Percentiles rank a stretch among this genome's conserved stretches.
Evolutionary conservation across 148 eudicot genomes (phyloP).

Genomic region (Nyssa sinensis): DNA sequence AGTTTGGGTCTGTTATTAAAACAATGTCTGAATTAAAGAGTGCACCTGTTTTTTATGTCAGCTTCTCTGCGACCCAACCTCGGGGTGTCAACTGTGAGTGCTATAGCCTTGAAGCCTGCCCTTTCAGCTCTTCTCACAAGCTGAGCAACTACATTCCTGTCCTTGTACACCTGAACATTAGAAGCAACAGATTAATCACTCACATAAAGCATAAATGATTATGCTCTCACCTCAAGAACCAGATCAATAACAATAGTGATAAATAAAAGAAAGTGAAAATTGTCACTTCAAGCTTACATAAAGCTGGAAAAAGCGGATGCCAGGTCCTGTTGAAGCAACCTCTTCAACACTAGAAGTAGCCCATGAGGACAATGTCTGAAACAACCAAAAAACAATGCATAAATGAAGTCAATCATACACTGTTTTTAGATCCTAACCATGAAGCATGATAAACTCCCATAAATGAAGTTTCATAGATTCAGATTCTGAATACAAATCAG

Average conservation of each 20-base stretch:
- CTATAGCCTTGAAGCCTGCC: slow-evolving; percentile 98
- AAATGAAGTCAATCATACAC: background rate
- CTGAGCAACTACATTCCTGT: slow-evolving; percentile 94
- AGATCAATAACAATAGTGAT: background rate
- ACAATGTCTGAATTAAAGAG: slow-evolving; percentile 6
- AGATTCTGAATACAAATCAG: background rate
- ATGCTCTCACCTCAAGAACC: background rate
- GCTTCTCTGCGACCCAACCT: slow-evolving; percentile 95
- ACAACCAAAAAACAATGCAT: slow-evolving; percentile 6
- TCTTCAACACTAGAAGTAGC: slow-evolving; percentile 98
- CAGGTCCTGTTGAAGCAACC: slow-evolving; percentile 99
- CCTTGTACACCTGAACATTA: slow-evolving; percentile 78
- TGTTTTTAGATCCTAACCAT: background rate
- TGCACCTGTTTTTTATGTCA: slow-evolving; percentile 91
- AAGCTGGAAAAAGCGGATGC: slow-evolving; percentile 98
- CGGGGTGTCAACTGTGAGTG: slow-evolving; percentile 97
- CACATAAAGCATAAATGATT: background rate
- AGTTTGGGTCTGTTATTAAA: background rate
- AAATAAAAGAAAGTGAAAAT: background rate
- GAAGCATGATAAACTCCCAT: background rate
- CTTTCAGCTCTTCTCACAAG: slow-evolving; percentile 97
- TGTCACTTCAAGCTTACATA: slow-evolving; percentile 53
- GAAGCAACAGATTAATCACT: background rate
- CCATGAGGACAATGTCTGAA: slow-evolving; percentile 96
- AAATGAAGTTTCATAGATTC: background rate